Percentiles rank a stretch among this genome's conserved stretches.
Conservation (phyloP, 2,329 filamentous ascomycete species). For the Aspergillus aculeatus region DNA sequence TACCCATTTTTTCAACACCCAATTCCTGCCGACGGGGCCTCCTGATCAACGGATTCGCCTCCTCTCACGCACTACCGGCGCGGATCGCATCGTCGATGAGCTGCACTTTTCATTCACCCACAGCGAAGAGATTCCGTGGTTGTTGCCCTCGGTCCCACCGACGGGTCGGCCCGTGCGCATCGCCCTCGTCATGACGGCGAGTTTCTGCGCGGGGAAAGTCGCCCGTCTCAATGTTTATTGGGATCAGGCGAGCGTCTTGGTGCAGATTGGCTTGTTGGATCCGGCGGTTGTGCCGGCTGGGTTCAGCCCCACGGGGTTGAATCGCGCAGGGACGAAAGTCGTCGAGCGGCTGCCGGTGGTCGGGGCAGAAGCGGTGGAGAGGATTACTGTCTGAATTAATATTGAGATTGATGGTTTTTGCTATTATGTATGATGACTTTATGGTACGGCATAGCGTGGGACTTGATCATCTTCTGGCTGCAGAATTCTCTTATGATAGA, state of each 20-base stretch:
- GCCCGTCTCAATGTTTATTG: constrained; percentile 59
- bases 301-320: constrained; percentile 34
- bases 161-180: constrained; percentile 56
- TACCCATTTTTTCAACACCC: constrained; percentile 52
- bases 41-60: constrained; percentile 51
- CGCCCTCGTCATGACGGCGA: constrained; percentile 53
- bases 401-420: neutral
- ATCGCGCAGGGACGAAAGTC: constrained; percentile 28
- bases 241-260: constrained; percentile 62
- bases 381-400: constrained; percentile 20
- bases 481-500: neutral
- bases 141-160: constrained; percentile 54
- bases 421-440: neutral
- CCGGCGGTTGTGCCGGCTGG: constrained; percentile 51
- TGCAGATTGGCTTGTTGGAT: constrained; percentile 59
- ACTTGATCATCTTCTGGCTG: neutral
- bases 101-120: constrained; percentile 56
- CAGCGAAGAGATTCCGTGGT: constrained; percentile 54
- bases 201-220: constrained; percentile 30
- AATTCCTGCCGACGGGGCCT: constrained; percentile 52
- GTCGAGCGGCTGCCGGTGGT: constrained; percentile 36
- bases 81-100: constrained; percentile 59
- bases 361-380: constrained; percentile 33
- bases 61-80: constrained; percentile 55
- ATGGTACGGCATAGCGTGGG: neutral